These are phyloP conservation scores for Juglanconis oblonga DNA, from an alignment of 2,329 filamentous ascomycete species.

Conservation along the genomic window DNA sequence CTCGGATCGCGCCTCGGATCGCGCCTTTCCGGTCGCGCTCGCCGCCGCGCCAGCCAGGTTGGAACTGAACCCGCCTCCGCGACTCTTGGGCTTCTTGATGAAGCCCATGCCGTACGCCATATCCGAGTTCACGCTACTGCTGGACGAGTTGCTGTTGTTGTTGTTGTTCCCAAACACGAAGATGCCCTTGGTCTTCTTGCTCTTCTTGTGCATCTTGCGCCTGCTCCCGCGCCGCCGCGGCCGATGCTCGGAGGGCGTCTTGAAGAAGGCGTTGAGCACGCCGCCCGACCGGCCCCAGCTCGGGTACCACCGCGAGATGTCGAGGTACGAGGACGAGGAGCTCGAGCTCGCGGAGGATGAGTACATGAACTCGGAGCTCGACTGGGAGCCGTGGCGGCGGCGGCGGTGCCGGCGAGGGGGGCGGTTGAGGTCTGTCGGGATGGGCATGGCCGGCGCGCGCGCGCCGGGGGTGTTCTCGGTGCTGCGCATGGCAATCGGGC, in stretches of 20 bases:
- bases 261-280: constrained; percentile 62
- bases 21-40: constrained; percentile 1
- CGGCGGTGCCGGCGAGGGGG: constrained; percentile 5
- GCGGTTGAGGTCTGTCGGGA: constrained; percentile 5
- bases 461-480: constrained; percentile 6
- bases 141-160: constrained; percentile 45
- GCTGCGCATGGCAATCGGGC: constrained; percentile 12
- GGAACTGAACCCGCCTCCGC: constrained; percentile 26
- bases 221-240: constrained; percentile 37
- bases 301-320: constrained; percentile 59
- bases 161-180: constrained; percentile 57
- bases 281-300: constrained; percentile 47
- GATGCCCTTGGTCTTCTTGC: constrained; percentile 47
- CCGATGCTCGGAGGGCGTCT: constrained; percentile 54
- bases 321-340: constrained; percentile 53
- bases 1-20: constrained; percentile 9
- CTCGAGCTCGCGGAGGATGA: constrained; percentile 33
- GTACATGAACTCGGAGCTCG: constrained; percentile 41
- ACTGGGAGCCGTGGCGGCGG: constrained; percentile 19
- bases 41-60: constrained; percentile 7
- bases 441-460: not conserved
- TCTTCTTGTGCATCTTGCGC: constrained; percentile 38
- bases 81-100: constrained; percentile 39
- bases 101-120: constrained; percentile 65
- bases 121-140: constrained; percentile 50